Evolutionary conservation across 176 grass and related monocot genomes (phyloP).

Genomic region (Triticum turgidum): DNA sequence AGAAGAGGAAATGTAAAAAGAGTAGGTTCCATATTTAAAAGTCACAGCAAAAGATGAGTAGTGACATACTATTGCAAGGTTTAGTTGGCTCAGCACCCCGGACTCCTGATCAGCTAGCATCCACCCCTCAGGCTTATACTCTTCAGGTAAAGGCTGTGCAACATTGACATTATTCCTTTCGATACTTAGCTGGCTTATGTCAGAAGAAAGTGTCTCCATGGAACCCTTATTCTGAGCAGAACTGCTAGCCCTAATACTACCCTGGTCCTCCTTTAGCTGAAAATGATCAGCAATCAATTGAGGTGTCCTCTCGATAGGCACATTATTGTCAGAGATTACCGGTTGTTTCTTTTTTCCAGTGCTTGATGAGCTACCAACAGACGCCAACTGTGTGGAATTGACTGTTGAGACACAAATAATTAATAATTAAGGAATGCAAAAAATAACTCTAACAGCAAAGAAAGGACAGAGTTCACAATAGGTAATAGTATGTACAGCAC

Average conservation of each 20-base stretch:
- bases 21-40: slow-evolving; percentile 12
- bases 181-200: slow-evolving; percentile 47
- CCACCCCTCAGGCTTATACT: slow-evolving; percentile 90
- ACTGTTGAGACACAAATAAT: slow-evolving; percentile 46
- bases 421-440: slow-evolving; percentile 13
- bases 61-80: slow-evolving; percentile 91
- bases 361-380: slow-evolving; percentile 25
- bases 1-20: slow-evolving; percentile 34
- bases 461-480: background rate
- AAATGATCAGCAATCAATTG: slow-evolving; percentile 26
- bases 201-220: slow-evolving; percentile 42
- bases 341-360: slow-evolving; percentile 48
- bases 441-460: background rate
- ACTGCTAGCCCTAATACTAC: slow-evolving; percentile 26
- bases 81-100: slow-evolving; percentile 66
- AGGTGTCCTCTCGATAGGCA: slow-evolving; percentile 33
- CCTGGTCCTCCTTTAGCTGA: slow-evolving; percentile 28
- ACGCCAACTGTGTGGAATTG: slow-evolving; percentile 22
- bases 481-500: background rate
- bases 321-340: slow-evolving; percentile 39
- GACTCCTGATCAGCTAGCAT: slow-evolving; percentile 61
- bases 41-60: slow-evolving; percentile 42
- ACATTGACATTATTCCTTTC: slow-evolving; percentile 44
- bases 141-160: slow-evolving; percentile 46
- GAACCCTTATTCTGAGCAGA: slow-evolving; percentile 31